Evolutionary conservation across 2,329 filamentous ascomycete genomes (phyloP).

Genomic region (Tothia fuscella): DNA sequence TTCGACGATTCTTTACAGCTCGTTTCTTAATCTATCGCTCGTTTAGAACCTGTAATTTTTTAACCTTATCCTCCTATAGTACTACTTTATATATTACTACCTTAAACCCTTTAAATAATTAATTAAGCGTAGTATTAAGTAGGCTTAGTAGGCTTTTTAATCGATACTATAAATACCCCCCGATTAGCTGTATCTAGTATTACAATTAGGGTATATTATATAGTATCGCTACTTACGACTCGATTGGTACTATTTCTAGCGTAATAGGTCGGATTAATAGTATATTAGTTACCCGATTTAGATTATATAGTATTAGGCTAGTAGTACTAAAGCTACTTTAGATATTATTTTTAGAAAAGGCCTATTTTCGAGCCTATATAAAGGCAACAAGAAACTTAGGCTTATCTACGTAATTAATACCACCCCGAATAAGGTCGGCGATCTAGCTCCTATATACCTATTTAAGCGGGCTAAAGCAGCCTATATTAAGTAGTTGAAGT

Average conservation of each 20-base stretch:
- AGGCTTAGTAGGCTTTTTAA: not conserved
- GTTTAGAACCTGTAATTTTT: too few relatives aligned
- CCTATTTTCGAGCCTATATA: not conserved
- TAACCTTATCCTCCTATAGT: too few relatives aligned
- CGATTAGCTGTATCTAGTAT: not conserved
- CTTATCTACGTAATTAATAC: not conserved
- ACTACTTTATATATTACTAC: too few relatives aligned
- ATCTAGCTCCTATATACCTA: not conserved
- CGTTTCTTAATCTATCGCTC: too few relatives aligned
- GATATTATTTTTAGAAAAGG: not conserved
- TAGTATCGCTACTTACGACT: not conserved
- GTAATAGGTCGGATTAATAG: not conserved
- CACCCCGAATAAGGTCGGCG: not conserved
- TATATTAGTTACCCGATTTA: not conserved
- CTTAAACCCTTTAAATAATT: too few relatives aligned
- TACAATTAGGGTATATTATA: constrained; percentile 1
- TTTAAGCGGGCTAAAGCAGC: not conserved
- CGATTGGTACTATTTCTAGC: not conserved
- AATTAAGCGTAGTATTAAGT: too few relatives aligned
- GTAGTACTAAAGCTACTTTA: not conserved
- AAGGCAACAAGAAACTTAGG: not conserved
- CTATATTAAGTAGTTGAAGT: not conserved
- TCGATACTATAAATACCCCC: not conserved
- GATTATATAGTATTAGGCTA: not conserved
- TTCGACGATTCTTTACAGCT: too few relatives aligned